These are phyloP conservation scores for Sporothrix inflata DNA, from an alignment of 2,329 filamentous ascomycete species.

Conservation along the genomic window DNA sequence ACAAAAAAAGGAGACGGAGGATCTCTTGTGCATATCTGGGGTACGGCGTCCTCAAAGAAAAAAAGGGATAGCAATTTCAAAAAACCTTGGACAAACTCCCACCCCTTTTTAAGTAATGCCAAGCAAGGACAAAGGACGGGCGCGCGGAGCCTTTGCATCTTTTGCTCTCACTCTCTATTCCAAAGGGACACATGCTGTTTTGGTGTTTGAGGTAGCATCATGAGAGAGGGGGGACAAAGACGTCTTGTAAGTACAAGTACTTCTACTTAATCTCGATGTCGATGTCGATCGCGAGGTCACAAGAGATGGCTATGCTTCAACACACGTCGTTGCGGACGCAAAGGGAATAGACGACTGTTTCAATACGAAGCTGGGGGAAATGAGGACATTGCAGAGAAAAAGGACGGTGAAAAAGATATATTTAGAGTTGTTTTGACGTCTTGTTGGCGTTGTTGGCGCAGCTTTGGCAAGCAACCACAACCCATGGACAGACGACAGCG, in stretches of 20 bases:
- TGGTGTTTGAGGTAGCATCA: no score
- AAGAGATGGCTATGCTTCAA: no score
- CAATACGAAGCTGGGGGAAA: neutral
- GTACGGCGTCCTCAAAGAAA: neutral
- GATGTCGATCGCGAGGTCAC: conserved; percentile 10
- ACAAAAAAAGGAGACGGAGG: neutral
- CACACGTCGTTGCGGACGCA: neutral
- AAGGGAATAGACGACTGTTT: neutral
- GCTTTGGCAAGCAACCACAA: neutral
- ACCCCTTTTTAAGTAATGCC: conserved; percentile 5
- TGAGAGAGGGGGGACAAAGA: no score
- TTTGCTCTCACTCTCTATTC: no score
- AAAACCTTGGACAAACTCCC: neutral
- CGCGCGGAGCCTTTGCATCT: neutral
- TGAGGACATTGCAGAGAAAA: neutral
- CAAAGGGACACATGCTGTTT: neutral
- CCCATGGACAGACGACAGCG: neutral
- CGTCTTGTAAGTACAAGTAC: no score
- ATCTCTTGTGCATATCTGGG: neutral
- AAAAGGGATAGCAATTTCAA: conserved; percentile 2
- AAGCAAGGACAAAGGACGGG: neutral
- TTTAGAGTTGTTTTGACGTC: conserved; percentile 4
- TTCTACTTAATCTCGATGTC: neutral
- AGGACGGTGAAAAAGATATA: conserved; percentile 10
- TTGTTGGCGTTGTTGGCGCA: neutral